Percentiles rank a stretch among this genome's conserved stretches.
These are phyloP conservation scores for Dryadomyces quercus-mongolicae DNA, from an alignment of 2,329 filamentous ascomycete genomes.

Conservation along the genomic window DNA sequence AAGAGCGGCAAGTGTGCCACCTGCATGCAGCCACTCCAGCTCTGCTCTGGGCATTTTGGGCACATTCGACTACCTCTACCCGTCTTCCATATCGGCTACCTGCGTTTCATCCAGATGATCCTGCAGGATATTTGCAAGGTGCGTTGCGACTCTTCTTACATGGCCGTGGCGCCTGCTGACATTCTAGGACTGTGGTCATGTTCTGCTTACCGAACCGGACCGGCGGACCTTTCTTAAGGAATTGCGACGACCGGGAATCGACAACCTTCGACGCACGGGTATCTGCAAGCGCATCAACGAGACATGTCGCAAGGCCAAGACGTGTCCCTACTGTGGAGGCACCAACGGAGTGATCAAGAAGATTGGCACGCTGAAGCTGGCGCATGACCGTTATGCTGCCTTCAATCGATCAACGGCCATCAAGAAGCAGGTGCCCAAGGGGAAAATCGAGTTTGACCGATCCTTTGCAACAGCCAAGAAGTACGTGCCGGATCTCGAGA, in stretches of 20 bases:
- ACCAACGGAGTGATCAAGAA: slow-evolving; percentile 91
- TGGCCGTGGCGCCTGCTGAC: not conserved
- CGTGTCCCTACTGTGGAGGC: slow-evolving; percentile 67
- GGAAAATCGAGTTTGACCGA: slow-evolving; percentile 74
- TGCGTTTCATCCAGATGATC: slow-evolving; percentile 85
- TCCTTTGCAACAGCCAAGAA: slow-evolving; percentile 74
- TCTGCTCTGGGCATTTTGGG: slow-evolving; percentile 92
- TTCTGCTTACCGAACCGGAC: slow-evolving; percentile 72
- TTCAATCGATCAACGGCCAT: slow-evolving; percentile 82
- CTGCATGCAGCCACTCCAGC: slow-evolving; percentile 67
- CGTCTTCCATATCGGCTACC: slow-evolving; percentile 90
- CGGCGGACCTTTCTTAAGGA: slow-evolving; percentile 67
- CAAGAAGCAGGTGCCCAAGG: slow-evolving; percentile 70
- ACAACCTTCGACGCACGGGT: slow-evolving; percentile 73
- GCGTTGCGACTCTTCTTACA: slow-evolving; percentile 5
- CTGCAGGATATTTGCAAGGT: slow-evolving; percentile 91
- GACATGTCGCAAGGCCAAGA: slow-evolving; percentile 76
- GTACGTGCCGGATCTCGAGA: slow-evolving; percentile 72
- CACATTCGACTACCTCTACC: slow-evolving; percentile 84
- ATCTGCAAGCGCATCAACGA: slow-evolving; percentile 83
- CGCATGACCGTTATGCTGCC: slow-evolving; percentile 81
- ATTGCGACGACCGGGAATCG: slow-evolving; percentile 67
- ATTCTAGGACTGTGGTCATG: slow-evolving; percentile 60
- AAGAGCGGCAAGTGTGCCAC: slow-evolving; percentile 72
- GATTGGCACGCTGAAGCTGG: slow-evolving; percentile 80